Evolutionary conservation across 2,329 filamentous ascomycete species (phyloP).

Genomic region (Pseudogymnoascus verrucosus): DNA sequence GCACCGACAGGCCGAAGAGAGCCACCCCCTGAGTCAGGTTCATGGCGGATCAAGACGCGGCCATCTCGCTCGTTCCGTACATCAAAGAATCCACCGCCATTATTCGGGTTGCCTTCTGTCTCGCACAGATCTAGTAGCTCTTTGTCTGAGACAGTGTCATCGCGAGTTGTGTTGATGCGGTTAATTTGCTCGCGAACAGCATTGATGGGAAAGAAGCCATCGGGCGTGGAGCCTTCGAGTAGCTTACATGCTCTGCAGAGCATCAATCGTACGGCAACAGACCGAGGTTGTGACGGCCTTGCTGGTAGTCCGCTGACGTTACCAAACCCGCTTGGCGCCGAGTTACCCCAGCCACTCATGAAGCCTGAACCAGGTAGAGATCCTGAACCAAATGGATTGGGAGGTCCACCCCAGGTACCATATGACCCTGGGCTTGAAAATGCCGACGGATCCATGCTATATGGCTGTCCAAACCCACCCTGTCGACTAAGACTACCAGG

Average conservation of each 20-base stretch:
- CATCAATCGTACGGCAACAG: constrained; percentile 62
- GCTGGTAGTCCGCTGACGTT: constrained; percentile 29
- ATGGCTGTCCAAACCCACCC: constrained; percentile 22
- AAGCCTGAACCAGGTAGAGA: constrained; percentile 25
- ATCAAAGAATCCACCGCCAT: constrained; percentile 89
- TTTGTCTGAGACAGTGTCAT: constrained; percentile 40
- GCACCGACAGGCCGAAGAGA: constrained; percentile 39
- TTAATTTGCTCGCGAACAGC: constrained; percentile 58
- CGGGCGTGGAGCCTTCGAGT: constrained; percentile 39
- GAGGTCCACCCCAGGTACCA: constrained; percentile 28
- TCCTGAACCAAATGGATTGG: constrained; percentile 26
- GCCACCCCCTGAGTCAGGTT: constrained; percentile 40
- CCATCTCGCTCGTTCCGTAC: constrained; percentile 23
- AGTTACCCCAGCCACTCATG: constrained; percentile 23
- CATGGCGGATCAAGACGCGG: constrained; percentile 41
- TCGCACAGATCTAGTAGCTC: constrained; percentile 78
- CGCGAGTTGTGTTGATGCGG: constrained; percentile 43
- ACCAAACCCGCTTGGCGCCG: constrained; percentile 39
- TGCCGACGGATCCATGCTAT: constrained; percentile 23
- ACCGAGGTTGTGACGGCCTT: constrained; percentile 51
- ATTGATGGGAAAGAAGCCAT: constrained; percentile 63
- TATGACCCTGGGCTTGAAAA: constrained; percentile 25
- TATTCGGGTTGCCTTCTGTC: constrained; percentile 76
- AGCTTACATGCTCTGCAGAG: constrained; percentile 73
- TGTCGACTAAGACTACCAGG: constrained; percentile 22